These are phyloP conservation scores for Hibiscus tridactylites DNA, from an alignment of 345 rosid genomes.

Conservation along the genomic window DNA sequence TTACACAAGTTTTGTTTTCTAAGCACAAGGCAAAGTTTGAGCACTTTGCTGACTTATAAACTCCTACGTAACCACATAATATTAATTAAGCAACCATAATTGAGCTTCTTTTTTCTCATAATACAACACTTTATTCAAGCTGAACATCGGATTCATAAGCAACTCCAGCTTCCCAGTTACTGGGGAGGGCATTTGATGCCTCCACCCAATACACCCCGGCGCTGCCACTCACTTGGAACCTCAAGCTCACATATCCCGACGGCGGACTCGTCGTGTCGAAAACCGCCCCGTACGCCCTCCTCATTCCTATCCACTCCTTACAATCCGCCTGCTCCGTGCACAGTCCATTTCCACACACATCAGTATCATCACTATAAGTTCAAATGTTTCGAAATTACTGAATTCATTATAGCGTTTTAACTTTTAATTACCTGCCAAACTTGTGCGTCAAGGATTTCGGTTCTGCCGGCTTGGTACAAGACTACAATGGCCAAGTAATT, in stretches of 20 bases:
- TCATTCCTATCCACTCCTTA: conserved; percentile 60
- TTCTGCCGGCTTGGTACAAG: conserved; percentile 44
- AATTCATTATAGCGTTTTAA: not conserved
- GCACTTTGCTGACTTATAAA: not conserved
- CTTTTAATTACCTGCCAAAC: conserved; percentile 47
- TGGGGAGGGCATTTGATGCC: conserved; percentile 43
- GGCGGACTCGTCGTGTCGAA: conserved; percentile 63
- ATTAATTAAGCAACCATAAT: not conserved
- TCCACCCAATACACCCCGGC: conserved; percentile 44
- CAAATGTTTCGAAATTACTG: not conserved
- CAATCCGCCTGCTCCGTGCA: conserved; percentile 38
- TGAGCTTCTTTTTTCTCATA: too few species aligned
- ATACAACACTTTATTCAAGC: conserved; percentile 31
- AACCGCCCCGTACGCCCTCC: conserved; percentile 68
- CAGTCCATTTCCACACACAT: too few species aligned
- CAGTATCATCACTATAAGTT: not conserved
- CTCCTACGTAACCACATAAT: not conserved
- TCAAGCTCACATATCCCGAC: conserved; percentile 33
- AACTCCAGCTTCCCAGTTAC: conserved; percentile 60
- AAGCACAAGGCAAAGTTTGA: not conserved
- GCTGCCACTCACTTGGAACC: conserved; percentile 50
- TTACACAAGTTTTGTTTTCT: not conserved
- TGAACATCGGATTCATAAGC: conserved; percentile 46
- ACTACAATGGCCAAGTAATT: conserved; percentile 55
- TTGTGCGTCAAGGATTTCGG: conserved; percentile 53